A percentile compares a stretch with the other conserved stretches of the same genome.
phyloP scores from a whole-genome alignment of 2,329 filamentous ascomycete species.

The Phyllosticta citribraziliensis region DNA sequence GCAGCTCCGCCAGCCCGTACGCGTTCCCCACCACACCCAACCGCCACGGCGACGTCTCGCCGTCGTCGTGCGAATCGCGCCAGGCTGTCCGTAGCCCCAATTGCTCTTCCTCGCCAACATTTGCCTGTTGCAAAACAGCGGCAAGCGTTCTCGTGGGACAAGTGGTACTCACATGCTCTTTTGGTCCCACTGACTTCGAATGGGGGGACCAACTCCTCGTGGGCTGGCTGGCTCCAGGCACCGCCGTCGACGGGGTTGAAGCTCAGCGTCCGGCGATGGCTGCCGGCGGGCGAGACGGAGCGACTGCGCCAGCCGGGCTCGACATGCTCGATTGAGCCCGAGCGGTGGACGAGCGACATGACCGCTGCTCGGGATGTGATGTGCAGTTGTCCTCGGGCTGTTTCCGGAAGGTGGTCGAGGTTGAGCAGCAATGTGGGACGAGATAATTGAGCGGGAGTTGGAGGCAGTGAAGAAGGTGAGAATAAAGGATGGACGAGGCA shows the following conservation, averaged over 20 bases:
- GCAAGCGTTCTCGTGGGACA: background rate
- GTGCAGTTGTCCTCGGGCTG: background rate
- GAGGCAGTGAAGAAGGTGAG: background rate
- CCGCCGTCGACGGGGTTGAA: conserved; percentile 37
- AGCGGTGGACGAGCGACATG: conserved; percentile 31
- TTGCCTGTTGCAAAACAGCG: background rate
- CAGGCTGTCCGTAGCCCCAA: background rate
- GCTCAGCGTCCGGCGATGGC: conserved; percentile 36
- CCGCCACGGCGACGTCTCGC: background rate
- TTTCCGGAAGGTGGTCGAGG: no score
- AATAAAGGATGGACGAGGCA: background rate
- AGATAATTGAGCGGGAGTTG: background rate
- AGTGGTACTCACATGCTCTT: conserved; percentile 37
- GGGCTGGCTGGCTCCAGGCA: conserved; percentile 32
- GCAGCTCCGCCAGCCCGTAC: background rate
- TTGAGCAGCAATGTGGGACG: no score
- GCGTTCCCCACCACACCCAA: background rate
- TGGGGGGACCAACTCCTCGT: conserved; percentile 36
- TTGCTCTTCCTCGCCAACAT: background rate
- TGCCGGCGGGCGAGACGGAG: conserved; percentile 17
- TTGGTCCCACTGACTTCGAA: conserved; percentile 47
- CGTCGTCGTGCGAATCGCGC: no score
- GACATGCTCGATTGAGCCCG: conserved; percentile 32
- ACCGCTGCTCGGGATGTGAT: background rate
- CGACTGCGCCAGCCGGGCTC: conserved; percentile 26